phyloP scores from a whole-genome alignment of 768 basidiomycete genomes.

The Lyophyllum semitale region DNA sequence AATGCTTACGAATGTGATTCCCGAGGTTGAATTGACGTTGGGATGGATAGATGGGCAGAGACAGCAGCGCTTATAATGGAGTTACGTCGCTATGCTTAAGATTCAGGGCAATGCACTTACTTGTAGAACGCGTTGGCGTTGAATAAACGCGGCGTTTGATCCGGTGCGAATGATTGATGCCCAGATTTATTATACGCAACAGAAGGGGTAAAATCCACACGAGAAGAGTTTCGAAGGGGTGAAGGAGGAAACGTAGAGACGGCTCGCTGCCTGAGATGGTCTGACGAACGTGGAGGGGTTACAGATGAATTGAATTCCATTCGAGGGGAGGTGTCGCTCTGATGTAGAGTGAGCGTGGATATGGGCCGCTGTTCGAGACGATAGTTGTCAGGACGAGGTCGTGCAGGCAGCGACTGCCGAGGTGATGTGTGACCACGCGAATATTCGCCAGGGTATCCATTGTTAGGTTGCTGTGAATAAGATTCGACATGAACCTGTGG shows the following conservation, averaged over 20 bases:
- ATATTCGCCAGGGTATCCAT: neutral
- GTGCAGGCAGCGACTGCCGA: slow-evolving; percentile 19
- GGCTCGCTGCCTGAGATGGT: slow-evolving; percentile 6
- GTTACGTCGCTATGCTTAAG: neutral
- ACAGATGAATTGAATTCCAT: neutral
- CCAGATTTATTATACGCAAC: slow-evolving; percentile 39
- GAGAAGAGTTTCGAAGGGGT: slow-evolving; percentile 10
- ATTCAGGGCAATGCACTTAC: slow-evolving; percentile 30
- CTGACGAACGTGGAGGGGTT: neutral
- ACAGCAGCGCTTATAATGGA: slow-evolving; percentile 46
- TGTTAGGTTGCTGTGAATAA: neutral
- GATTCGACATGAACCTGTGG: neutral
- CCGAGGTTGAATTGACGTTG: slow-evolving; percentile 13
- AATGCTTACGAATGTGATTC: slow-evolving; percentile 17
- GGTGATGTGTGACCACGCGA: slow-evolving; percentile 14
- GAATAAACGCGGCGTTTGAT: slow-evolving; percentile 40
- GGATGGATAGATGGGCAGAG: slow-evolving; percentile 42
- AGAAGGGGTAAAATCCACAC: slow-evolving; percentile 45
- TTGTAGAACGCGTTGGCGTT: slow-evolving; percentile 51
- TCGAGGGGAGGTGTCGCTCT: neutral
- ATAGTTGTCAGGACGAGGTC: slow-evolving; percentile 10
- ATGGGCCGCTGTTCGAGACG: slow-evolving; percentile 12
- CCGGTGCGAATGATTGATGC: neutral
- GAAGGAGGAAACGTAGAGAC: slow-evolving; percentile 9
- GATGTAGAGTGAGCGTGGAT: slow-evolving; percentile 4